These are phyloP conservation scores for Pugionium cornutum DNA, from an alignment of 345 rosid species.

Conservation along the genomic window DNA sequence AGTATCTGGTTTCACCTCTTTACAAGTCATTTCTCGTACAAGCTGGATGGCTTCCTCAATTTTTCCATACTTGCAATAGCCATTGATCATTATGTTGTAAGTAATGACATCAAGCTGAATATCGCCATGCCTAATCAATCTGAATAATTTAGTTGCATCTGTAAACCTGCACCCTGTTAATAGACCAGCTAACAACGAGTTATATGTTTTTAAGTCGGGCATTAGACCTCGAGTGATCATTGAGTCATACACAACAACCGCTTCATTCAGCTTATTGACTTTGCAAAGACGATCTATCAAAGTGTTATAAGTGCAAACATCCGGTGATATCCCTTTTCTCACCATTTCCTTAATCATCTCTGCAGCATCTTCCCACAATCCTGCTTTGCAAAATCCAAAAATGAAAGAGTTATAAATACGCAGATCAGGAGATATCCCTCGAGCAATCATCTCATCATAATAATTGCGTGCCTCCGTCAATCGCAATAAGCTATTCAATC, in stretches of 20 bases:
- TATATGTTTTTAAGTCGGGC: background rate
- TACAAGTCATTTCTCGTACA: constrained; percentile 6
- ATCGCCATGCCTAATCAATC: background rate
- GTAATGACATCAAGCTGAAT: constrained; percentile 10
- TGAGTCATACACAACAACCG: background rate
- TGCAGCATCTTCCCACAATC: constrained; percentile 9
- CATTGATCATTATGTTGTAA: constrained; percentile 20
- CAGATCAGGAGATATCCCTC: constrained; percentile 16
- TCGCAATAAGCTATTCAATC: background rate
- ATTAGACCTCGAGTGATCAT: background rate
- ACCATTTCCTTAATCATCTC: constrained; percentile 12
- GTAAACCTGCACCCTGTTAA: constrained; percentile 3
- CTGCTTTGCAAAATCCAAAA: background rate
- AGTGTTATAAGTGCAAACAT: constrained; percentile 18
- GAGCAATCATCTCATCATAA: constrained; percentile 3
- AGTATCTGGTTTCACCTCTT: constrained; percentile 16
- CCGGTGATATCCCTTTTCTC: constrained; percentile 4
- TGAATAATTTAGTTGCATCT: constrained; percentile 2
- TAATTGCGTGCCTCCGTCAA: background rate
- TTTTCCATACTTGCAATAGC: constrained; percentile 6
- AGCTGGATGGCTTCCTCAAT: constrained; percentile 9
- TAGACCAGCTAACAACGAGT: constrained; percentile 14
- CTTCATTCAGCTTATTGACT: constrained; percentile 6
- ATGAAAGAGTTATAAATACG: background rate
- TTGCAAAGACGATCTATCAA: constrained; percentile 14